Evolutionary conservation across 106 monocot species (phyloP), one percentile per base, ranked within the genome.

Genomic region (Acorus gramineus): DNA sequence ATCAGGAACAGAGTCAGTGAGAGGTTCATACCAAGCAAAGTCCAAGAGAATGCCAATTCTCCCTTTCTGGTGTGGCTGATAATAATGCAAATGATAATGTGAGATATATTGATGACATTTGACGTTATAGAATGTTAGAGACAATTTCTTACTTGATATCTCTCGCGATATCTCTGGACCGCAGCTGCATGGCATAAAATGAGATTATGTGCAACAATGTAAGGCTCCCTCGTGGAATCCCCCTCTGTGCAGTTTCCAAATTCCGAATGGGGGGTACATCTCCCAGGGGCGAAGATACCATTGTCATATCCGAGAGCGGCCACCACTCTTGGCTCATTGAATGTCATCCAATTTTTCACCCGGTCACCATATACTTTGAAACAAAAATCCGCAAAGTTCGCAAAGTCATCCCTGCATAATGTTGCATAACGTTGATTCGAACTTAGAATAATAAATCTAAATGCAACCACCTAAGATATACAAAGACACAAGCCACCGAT

Each of bases 291-390:
- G 71, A 89, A 80, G 14, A 65, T 55, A 4, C 90, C 87, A 58
- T 81, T 59, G 42, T 98, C 91, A 50, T 98, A 98, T 7, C 98
- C 98, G 63, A 92, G 83, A 55, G 87, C 82, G 5, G 95, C 90
- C 2, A 96, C 85, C 3, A 91, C 87, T 45, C 87, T 82, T 0
- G 95, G 95, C 67, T 96, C 95, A 59, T 96, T 96, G 46, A 90
- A 96, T 48, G 95, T 90, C 69, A 87, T 68, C 95, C 95, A 96
- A 63, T 90, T 90, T 60, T 96, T 96, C 49, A 96, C 95, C 59
- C 90, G 84, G 55, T 96, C 95, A 11, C 95, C 95, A 75, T 90
- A 96, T 44, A 82, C 74, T 66, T 91, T 81, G 76, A 96, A 96
- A 59, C 95, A 96, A 55, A 91, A 90, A 2, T 96, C 95, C 10